phyloP scores from a whole-genome alignment of 306 rosid species.

The Calophaca sinica region DNA sequence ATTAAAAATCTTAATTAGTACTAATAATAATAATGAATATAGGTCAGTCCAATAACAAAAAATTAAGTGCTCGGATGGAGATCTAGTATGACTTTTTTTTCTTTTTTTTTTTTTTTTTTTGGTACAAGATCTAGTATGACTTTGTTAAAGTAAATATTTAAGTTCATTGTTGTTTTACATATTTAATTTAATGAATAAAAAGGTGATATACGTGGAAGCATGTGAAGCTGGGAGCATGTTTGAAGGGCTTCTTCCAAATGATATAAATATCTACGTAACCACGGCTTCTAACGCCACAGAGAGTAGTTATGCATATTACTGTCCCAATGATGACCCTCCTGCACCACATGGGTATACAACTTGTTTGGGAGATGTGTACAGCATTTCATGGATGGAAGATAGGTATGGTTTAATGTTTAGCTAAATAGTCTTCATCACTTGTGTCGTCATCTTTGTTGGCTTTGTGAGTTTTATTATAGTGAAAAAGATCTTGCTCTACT shows the following conservation, averaged over 20 bases:
- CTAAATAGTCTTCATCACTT: not conserved
- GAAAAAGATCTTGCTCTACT: not conserved
- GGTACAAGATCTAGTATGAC: not conserved
- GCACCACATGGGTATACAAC: slow-evolving; percentile 40
- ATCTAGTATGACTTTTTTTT: too few species aligned
- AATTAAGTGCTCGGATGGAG: too few species aligned
- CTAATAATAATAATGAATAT: too few species aligned
- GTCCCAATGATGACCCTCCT: slow-evolving; percentile 19
- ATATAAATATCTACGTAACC: slow-evolving; percentile 62
- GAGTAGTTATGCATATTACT: slow-evolving; percentile 62
- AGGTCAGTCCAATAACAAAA: too few species aligned
- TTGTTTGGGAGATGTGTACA: slow-evolving; percentile 76
- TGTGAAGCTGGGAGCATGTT: slow-evolving; percentile 87
- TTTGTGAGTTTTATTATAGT: not conserved
- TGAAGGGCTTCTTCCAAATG: slow-evolving; percentile 65
- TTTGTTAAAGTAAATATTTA: not conserved
- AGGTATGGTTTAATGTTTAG: slow-evolving; percentile 52
- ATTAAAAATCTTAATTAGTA: too few species aligned
- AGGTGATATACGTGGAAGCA: slow-evolving; percentile 81
- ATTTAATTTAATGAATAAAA: not conserved
- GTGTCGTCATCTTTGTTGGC: not conserved
- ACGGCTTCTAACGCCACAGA: slow-evolving; percentile 68
- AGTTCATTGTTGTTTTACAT: not conserved
- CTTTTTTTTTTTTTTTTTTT: too few species aligned
- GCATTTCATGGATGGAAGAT: slow-evolving; percentile 84